phyloP scores from a whole-genome alignment of 192 early-diverging fungal genomes.

The Ambispora gerdemannii region DNA sequence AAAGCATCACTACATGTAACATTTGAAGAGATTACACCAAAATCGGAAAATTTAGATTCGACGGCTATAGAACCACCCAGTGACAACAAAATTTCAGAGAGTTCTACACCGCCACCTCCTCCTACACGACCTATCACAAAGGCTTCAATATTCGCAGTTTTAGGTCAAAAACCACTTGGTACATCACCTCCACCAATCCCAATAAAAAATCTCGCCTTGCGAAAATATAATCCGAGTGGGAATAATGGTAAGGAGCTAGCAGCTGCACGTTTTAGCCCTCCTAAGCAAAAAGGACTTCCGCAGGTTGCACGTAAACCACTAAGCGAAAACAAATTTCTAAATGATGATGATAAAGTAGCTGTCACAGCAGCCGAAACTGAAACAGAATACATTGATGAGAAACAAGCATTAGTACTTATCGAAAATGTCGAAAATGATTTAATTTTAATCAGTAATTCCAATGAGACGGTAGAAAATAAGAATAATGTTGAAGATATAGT shows the following conservation, averaged over 20 bases:
- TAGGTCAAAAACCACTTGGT: background rate
- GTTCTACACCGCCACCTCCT: background rate
- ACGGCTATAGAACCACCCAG: too few relatives aligned
- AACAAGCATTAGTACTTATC: background rate
- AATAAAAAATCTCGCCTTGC: background rate
- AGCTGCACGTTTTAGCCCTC: background rate
- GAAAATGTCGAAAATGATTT: background rate
- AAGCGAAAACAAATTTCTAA: background rate
- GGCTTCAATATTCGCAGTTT: conserved; percentile 9
- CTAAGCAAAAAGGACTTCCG: conserved; percentile 19
- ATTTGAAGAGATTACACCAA: background rate
- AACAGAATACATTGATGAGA: background rate
- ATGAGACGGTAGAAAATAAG: background rate
- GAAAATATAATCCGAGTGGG: background rate
- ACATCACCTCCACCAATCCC: background rate
- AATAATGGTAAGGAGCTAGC: background rate
- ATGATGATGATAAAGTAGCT: background rate
- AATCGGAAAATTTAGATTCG: too few relatives aligned
- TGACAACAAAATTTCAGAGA: background rate
- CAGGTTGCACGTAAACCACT: conserved; percentile 8
- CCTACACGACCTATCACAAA: conserved; percentile 2
- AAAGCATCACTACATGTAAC: background rate
- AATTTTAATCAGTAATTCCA: too few relatives aligned
- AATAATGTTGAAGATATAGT: background rate
- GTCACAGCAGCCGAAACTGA: background rate